These are phyloP conservation scores for Suillus weaverae DNA, from an alignment of 768 basidiomycete genomes.

Conservation along the genomic window DNA sequence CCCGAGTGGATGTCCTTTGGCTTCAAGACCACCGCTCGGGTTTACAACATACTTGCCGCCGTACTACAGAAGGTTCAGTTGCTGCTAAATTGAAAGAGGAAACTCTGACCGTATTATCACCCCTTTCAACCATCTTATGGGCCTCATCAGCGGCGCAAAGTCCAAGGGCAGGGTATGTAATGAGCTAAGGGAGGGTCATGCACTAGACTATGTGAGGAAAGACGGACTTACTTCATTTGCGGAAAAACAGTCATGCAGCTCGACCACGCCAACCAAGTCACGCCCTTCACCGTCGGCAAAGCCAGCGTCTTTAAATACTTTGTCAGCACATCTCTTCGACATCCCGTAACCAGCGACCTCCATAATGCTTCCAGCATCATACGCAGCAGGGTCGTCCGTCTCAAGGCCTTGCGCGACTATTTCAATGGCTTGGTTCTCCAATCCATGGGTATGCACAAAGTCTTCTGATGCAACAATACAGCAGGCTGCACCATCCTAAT, in stretches of 20 bases:
- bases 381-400: slow-evolving; percentile 67
- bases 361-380: slow-evolving; percentile 71
- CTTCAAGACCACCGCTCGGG: slow-evolving; percentile 82
- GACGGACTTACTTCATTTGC: slow-evolving; percentile 62
- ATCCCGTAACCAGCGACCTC: slow-evolving; percentile 81
- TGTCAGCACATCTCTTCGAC: slow-evolving; percentile 66
- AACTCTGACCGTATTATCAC: slow-evolving; percentile 71
- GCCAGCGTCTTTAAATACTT: slow-evolving; percentile 71
- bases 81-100: neutral
- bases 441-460: slow-evolving; percentile 67
- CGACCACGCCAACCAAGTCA: slow-evolving; percentile 79
- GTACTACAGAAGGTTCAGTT: slow-evolving; percentile 44
- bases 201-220: neutral
- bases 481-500: slow-evolving; percentile 72
- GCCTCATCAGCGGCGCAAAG: slow-evolving; percentile 68
- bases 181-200: slow-evolving; percentile 46
- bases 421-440: slow-evolving; percentile 88
- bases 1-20: slow-evolving; percentile 86
- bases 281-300: slow-evolving; percentile 61
- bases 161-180: slow-evolving; percentile 80
- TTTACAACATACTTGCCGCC: slow-evolving; percentile 86
- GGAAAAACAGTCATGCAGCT: slow-evolving; percentile 86
- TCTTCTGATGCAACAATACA: slow-evolving; percentile 78
- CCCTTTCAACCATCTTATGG: slow-evolving; percentile 68
- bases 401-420: slow-evolving; percentile 64